Base-by-base conservation (phyloP, 192 early-diverging fungal genomes). In the Coemansia sp. region DNA sequence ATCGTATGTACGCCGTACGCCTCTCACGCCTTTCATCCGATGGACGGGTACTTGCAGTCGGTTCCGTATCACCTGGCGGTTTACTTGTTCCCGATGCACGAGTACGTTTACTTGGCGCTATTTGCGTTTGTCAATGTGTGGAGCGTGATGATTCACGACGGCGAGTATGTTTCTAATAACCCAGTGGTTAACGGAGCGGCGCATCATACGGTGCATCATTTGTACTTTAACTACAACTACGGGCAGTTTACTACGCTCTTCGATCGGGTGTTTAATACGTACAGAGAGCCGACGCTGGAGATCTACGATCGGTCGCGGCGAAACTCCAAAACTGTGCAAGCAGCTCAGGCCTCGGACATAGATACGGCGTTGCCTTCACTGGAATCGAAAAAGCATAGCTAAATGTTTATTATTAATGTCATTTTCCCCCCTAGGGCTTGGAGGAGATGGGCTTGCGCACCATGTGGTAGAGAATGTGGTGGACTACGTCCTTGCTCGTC, bases 161-260 rank as follows among this genome's bases (percentile, higher is more conserved):
- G 93, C 29, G 88, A 89, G 54, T 96, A 92, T 64, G 64, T 96
- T 15, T 77, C 90, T 15, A 84, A 79, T 54, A 87, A 89, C 59
- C 64, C 85, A 0, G 69, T 89, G 40, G 87, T 98, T 65, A 98
- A 98, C 73, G 88, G 91, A 15, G 89, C 93, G 3, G 97, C 97
- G 9, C 97, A 99, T 71, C 97, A 99, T 71, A 89, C 94, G n/a
- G 89, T 99, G 32, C 97, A 99, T 70, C 97, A 99, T 68, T 71
- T 96, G 46, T 96, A 99, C 83, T 99, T 99, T 79, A 97, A 98
- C 86, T 99, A 98, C 88, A 99, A 99, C 85, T 99, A 95, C 71
- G 97, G 97, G 2, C 97, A 99, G 84, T 99, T 97, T 78, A 94
- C 93, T 20, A 99, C 97, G 12, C 65, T 99, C n/a, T 99, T 95